phyloP scores from a whole-genome alignment of 345 rosid species.

The Luvunga scandens region DNA sequence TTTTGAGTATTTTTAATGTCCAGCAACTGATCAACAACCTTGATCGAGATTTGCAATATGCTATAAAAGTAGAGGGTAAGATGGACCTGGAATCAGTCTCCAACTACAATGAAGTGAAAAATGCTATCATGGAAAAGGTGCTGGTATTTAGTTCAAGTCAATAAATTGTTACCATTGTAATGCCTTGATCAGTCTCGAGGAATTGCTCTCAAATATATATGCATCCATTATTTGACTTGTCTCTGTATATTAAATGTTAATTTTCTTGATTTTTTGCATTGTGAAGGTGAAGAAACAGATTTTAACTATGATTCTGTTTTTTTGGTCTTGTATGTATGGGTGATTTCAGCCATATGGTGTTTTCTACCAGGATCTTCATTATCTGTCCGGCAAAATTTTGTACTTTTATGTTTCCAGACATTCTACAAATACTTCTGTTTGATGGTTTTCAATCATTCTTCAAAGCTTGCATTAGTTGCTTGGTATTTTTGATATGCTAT shows the following conservation, averaged over 20 bases:
- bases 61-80: conserved; percentile 91
- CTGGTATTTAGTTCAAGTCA: conserved; percentile 13
- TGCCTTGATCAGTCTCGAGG: conserved; percentile 2
- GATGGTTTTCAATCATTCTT: background rate
- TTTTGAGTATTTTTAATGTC: conserved; percentile 24
- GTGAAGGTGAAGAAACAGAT: background rate
- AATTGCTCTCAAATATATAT: background rate
- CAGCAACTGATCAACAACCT: conserved; percentile 90
- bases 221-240: conserved; percentile 4
- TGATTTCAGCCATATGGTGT: background rate
- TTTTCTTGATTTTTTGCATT: conserved; percentile 1
- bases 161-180: background rate
- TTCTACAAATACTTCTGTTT: background rate
- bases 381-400: background rate
- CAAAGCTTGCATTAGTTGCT: conserved; percentile 8
- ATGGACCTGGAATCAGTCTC: conserved; percentile 76
- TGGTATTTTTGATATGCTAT: background rate
- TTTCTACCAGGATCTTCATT: conserved; percentile 4
- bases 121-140: conserved; percentile 74
- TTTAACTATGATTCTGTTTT: background rate
- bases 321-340: background rate
- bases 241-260: conserved; percentile 2
- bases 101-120: conserved; percentile 89
- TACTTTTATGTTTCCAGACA: background rate
- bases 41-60: conserved; percentile 92